Base-by-base conservation (phyloP, 2,329 filamentous ascomycete species). In the Myriosclerotinia duriaeana region DNA sequence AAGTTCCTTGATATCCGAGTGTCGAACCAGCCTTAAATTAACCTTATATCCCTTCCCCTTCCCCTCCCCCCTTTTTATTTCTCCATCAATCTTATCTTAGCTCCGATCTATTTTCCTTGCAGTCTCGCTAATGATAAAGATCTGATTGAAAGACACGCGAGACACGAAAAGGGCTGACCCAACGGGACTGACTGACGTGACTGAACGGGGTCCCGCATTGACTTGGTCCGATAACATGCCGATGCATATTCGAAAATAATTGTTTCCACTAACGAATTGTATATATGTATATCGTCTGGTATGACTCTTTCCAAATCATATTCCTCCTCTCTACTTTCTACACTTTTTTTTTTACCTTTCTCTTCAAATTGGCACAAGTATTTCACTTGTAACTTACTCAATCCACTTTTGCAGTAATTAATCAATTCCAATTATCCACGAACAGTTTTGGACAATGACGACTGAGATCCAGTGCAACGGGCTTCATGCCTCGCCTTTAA, bases 401-500 rank as follows among this genome's bases (percentile, higher is more conserved):
- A 61, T 34, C 15, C 11, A 26, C n/a, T 15, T 15, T 44, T 42
- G n/a, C 65, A 65, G 40, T 17, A 34, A 34, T 34, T 6, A 67
- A 46, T 48, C 11, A 62, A 59, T 53, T 50, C 30, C 30, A 53
- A 48, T 61, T 22, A 50, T 66, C 14, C 15, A 53, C 54, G 30
- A 52, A 53, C 50, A 58, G 30, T 40, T 52, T 64, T 55, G 54
- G 60, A 72, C 38, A 67, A 74, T 74, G 73, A 69, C 59, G 66
- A 65, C 68, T 53, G 50, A 56, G 66, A 50, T 58, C 44, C 48
- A 66, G 36, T 38, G 63, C 12, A 72, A 71, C 44, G 70, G 72
- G 54, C 66, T 66, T 64, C 53, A 63, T 30, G 64, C 68, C 46
- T 50, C 67, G 36, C 64, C 64, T 20, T 65, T 65, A 52, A 65